phyloP scores from a whole-genome alignment of 2,329 filamentous ascomycete species.

The Microdochium nivale region DNA sequence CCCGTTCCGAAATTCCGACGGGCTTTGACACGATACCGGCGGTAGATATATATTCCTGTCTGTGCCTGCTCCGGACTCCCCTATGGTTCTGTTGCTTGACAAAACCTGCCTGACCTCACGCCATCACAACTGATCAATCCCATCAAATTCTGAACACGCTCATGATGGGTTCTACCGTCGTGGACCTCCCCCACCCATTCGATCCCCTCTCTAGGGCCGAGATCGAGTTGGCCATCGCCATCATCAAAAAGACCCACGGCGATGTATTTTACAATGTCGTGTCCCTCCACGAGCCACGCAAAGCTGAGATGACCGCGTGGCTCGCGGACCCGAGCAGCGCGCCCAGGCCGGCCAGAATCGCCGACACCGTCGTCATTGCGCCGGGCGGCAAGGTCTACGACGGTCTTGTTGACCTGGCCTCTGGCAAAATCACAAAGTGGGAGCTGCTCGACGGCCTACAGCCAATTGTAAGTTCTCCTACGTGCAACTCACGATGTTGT shows the following conservation, averaged over 20 bases:
- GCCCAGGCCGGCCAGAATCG: constrained; percentile 59
- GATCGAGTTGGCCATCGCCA: constrained; percentile 61
- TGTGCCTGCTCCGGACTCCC: not conserved
- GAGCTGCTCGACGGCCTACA: constrained; percentile 68
- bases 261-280: constrained; percentile 80
- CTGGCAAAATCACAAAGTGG: constrained; percentile 64
- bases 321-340: constrained; percentile 53
- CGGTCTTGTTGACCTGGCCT: constrained; percentile 65
- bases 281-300: constrained; percentile 75
- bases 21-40: not conserved
- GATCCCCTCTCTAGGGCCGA: constrained; percentile 68
- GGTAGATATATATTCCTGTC: not conserved
- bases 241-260: constrained; percentile 62
- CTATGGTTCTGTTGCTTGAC: not conserved
- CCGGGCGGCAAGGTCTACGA: constrained; percentile 74
- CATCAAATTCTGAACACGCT: not conserved
- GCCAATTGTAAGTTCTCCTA: constrained; percentile 52
- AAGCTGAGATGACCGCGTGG: constrained; percentile 77
- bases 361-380: constrained; percentile 77
- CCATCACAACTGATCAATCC: not conserved
- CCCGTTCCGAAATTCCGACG: too few relatives aligned
- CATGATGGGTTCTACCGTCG: constrained; percentile 8
- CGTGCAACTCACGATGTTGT: too few relatives aligned
- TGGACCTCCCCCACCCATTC: constrained; percentile 51
- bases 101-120: too few relatives aligned